Evolutionary conservation across 1,139 yeast species (phyloP).

Genomic region (Magnusiomyces magnusii): DNA sequence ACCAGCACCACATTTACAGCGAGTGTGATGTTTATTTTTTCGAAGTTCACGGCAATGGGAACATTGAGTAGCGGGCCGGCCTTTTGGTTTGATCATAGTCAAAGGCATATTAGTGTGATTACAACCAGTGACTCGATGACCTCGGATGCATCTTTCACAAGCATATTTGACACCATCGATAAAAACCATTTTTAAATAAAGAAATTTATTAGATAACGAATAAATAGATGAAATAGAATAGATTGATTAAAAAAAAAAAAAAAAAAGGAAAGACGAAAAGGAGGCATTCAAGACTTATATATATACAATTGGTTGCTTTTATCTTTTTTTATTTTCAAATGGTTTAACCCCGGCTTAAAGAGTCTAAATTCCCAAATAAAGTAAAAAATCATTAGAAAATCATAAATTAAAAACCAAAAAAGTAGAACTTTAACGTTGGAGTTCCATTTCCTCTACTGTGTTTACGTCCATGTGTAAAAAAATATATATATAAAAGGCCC

Average conservation of each 20-base stretch:
- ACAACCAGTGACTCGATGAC: constrained; percentile 92
- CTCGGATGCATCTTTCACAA: constrained; percentile 92
- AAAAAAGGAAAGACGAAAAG: no score
- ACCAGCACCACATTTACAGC: constrained; percentile 61
- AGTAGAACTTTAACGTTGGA: not conserved
- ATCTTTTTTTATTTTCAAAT: no score
- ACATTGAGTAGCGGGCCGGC: constrained; percentile 92
- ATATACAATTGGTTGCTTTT: no score
- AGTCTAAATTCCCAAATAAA: not conserved
- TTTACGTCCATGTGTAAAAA: no score
- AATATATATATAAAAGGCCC: no score
- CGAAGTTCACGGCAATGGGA: constrained; percentile 78
- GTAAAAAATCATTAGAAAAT: no score
- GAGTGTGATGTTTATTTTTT: constrained; percentile 62
- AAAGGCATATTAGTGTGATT: constrained; percentile 86
- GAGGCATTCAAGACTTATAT: no score
- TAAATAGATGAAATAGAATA: not conserved
- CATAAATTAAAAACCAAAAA: no score
- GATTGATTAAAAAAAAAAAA: not conserved
- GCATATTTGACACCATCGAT: constrained; percentile 93
- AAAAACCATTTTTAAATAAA: constrained; percentile 54
- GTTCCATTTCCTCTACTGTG: not conserved
- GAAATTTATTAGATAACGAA: not conserved
- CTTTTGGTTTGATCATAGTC: constrained; percentile 91
- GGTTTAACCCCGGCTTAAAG: no score